Conservation (phyloP, 306 rosid species). For the Pyrus bretschneideri region DNA sequence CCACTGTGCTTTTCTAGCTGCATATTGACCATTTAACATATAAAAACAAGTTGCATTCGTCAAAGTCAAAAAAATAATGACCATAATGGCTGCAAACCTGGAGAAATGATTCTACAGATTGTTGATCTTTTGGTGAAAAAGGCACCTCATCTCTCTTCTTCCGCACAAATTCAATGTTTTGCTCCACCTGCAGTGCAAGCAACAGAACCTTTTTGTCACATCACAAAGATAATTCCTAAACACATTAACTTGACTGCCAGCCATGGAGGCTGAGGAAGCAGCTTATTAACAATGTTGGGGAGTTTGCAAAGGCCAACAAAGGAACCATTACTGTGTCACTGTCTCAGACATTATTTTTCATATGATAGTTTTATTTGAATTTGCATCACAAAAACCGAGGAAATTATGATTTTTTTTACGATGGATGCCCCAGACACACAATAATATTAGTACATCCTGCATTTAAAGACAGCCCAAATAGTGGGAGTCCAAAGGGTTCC, state of each 20-base stretch:
- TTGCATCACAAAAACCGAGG: not conserved
- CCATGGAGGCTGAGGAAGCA: not conserved
- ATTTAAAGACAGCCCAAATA: not conserved
- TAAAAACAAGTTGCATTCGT: not conserved
- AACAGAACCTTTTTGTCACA: not conserved
- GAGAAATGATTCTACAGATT: constrained; percentile 68
- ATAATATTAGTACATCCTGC: not conserved
- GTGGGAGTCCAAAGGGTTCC: not conserved
- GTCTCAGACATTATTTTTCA: not conserved
- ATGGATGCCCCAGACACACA: constrained; percentile 3
- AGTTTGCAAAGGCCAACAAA: not conserved
- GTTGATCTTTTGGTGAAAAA: constrained; percentile 81
- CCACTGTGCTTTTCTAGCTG: constrained; percentile 63
- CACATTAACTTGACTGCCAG: not conserved
- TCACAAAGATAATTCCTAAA: not conserved
- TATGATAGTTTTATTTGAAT: not conserved
- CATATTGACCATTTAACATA: constrained; percentile 10
- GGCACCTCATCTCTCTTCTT: constrained; percentile 76
- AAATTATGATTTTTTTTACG: not conserved
- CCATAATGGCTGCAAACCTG: constrained; percentile 42
- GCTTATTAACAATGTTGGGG: not conserved
- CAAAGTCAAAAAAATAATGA: not conserved
- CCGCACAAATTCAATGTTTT: constrained; percentile 59
- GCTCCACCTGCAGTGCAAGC: constrained; percentile 59
- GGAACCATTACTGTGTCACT: not conserved